A percentile compares a stretch with the other conserved stretches of the same genome.
These are phyloP conservation scores for Syzygium aromaticum DNA, from an alignment of 345 rosid species.

Conservation along the genomic window DNA sequence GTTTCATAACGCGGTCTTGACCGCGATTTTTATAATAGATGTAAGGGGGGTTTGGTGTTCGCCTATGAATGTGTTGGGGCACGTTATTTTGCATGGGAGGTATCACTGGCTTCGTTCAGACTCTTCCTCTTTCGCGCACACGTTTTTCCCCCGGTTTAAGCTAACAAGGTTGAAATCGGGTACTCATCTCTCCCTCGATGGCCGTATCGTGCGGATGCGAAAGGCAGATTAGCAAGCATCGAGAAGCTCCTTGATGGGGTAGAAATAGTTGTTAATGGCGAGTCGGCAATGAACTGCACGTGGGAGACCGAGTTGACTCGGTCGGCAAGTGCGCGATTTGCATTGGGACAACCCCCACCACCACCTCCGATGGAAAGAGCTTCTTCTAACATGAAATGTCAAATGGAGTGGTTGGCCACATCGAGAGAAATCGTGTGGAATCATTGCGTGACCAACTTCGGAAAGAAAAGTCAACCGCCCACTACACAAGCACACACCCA, in stretches of 20 bases:
- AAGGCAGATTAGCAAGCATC: background rate
- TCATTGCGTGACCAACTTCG: background rate
- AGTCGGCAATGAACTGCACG: background rate
- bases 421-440: background rate
- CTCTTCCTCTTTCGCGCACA: background rate
- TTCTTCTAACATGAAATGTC: background rate
- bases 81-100: constrained; percentile 15
- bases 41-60: background rate
- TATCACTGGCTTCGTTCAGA: constrained; percentile 7
- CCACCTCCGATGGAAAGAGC: background rate
- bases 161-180: background rate
- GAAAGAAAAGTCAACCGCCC: constrained; percentile 4
- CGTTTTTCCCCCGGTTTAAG: background rate
- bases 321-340: background rate
- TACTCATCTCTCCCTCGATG: background rate
- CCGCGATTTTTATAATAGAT: background rate
- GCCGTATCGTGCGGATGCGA: background rate
- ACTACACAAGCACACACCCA: background rate
- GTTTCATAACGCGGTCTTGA: background rate
- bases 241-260: background rate
- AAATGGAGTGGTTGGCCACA: constrained; percentile 14
- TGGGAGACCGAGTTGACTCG: background rate
- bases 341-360: background rate
- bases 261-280: background rate
- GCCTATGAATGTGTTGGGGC: background rate